A percentile compares a stretch with the other conserved stretches of the same genome.
phyloP scores from a whole-genome alignment of 805 yeast species.

The Candida michaelii region DNA sequence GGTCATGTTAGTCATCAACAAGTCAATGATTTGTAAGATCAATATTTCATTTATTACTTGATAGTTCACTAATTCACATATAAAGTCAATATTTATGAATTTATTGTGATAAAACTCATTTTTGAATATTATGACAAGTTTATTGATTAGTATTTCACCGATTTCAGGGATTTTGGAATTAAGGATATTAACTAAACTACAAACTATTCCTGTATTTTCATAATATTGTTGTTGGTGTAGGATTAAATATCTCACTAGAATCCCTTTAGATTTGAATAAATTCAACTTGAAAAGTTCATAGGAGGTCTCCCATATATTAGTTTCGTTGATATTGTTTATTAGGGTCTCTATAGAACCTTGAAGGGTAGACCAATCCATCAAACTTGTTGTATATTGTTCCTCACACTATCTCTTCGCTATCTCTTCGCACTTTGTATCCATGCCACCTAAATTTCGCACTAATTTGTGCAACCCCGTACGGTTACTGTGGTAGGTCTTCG shows the following conservation, averaged over 20 bases:
- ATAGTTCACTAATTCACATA: constrained; percentile 64
- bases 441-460: too few relatives aligned
- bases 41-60: constrained; percentile 45
- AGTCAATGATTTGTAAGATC: constrained; percentile 34
- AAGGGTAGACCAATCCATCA: constrained; percentile 53
- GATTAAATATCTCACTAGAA: constrained; percentile 53
- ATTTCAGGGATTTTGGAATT: constrained; percentile 69
- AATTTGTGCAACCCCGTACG: too few relatives aligned
- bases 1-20: constrained; percentile 43
- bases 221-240: constrained; percentile 26
- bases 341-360: constrained; percentile 47
- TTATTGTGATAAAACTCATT: constrained; percentile 50
- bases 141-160: constrained; percentile 55
- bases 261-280: constrained; percentile 59
- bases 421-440: too few relatives aligned
- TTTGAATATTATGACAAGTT: constrained; percentile 61
- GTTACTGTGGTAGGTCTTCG: too few relatives aligned
- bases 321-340: constrained; percentile 44
- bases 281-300: constrained; percentile 56
- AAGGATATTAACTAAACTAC: constrained; percentile 57
- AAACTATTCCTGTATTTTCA: constrained; percentile 47
- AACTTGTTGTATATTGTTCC: not conserved
- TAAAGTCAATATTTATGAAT: constrained; percentile 45
- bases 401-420: too few relatives aligned
- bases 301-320: constrained; percentile 50